Conservation (phyloP, 2,329 filamentous ascomycete genomes). For the Orbilia oligospora region DNA sequence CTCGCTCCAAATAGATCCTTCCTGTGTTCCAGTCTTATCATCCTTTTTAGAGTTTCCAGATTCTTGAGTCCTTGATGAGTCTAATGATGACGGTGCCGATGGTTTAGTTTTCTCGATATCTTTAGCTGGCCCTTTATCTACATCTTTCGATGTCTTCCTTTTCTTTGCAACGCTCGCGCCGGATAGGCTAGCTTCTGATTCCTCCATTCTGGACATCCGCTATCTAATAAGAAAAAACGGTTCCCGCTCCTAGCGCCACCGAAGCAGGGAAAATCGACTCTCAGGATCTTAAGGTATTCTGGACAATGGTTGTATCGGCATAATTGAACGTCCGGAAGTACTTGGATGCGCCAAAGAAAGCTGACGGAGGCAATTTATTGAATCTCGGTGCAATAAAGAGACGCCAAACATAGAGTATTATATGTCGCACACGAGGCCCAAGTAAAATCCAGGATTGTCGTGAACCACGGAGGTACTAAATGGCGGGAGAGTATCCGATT, state of each 20-base stretch:
- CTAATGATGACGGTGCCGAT: slow-evolving; percentile 25
- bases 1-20: slow-evolving; percentile 81
- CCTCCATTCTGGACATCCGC: slow-evolving; percentile 56
- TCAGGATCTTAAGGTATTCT: slow-evolving; percentile 46
- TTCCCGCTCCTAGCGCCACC: slow-evolving; percentile 15
- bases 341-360: slow-evolving; percentile 20
- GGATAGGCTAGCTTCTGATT: slow-evolving; percentile 41
- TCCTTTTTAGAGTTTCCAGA: slow-evolving; percentile 65
- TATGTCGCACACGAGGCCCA: background rate
- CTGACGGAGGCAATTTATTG: slow-evolving; percentile 12
- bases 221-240: slow-evolving; percentile 10
- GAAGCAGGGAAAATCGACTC: slow-evolving; percentile 23
- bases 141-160: slow-evolving; percentile 29
- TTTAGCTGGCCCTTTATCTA: slow-evolving; percentile 32
- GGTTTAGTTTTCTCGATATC: slow-evolving; percentile 42
- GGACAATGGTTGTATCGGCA: slow-evolving; percentile 45
- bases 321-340: slow-evolving; percentile 29
- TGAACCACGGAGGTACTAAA: background rate
- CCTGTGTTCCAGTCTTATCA: slow-evolving; percentile 73
- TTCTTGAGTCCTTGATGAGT: slow-evolving; percentile 64
- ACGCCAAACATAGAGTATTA: slow-evolving; percentile 24
- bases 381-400: slow-evolving; percentile 33
- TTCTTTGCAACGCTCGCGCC: slow-evolving; percentile 35
- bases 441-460: slow-evolving; percentile 15
- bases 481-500: background rate